phyloP scores from a whole-genome alignment of 2,329 filamentous ascomycete species.

The Chrysoporthe cubensis region DNA sequence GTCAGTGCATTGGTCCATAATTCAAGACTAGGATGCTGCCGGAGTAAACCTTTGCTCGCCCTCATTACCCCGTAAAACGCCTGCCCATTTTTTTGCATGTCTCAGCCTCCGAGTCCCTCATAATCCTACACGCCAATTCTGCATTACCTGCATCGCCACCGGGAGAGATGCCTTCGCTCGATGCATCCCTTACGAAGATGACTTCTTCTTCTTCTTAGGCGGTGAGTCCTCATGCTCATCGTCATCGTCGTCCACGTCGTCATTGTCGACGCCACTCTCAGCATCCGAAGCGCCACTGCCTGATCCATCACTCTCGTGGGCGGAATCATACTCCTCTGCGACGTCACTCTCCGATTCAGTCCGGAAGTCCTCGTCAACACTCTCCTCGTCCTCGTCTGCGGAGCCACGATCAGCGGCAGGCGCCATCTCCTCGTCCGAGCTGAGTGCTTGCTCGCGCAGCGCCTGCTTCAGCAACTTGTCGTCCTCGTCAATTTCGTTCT shows the following conservation, averaged over 20 bases:
- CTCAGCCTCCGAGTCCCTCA: neutral
- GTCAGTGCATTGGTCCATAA: neutral
- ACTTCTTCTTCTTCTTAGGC: conserved; percentile 51
- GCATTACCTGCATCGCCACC: neutral
- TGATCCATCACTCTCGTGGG: conserved; percentile 82
- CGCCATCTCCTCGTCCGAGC: conserved; percentile 77
- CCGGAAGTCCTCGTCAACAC: conserved; percentile 93
- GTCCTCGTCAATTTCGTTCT: conserved; percentile 98
- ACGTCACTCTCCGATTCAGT: conserved; percentile 93
- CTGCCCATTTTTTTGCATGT: conserved; percentile 12
- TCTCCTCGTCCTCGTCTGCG: conserved; percentile 95
- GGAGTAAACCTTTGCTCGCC: conserved; percentile 9
- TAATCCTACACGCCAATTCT: conserved; percentile 1
- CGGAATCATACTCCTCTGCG: conserved; percentile 93
- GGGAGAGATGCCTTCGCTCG: neutral
- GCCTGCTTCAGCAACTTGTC: conserved; percentile 79
- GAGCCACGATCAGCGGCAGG: conserved; percentile 79
- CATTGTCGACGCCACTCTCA: conserved; percentile 60
- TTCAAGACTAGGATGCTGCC: conserved; percentile 17
- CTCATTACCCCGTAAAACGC: conserved; percentile 24
- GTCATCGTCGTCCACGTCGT: conserved; percentile 47
- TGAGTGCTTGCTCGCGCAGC: conserved; percentile 81
- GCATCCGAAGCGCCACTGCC: conserved; percentile 65
- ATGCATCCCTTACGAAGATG: conserved; percentile 33
- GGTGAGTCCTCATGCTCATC: conserved; percentile 41